phyloP scores from a whole-genome alignment of 1,284 basidiomycete species.

The Puccinia sorghi region DNA sequence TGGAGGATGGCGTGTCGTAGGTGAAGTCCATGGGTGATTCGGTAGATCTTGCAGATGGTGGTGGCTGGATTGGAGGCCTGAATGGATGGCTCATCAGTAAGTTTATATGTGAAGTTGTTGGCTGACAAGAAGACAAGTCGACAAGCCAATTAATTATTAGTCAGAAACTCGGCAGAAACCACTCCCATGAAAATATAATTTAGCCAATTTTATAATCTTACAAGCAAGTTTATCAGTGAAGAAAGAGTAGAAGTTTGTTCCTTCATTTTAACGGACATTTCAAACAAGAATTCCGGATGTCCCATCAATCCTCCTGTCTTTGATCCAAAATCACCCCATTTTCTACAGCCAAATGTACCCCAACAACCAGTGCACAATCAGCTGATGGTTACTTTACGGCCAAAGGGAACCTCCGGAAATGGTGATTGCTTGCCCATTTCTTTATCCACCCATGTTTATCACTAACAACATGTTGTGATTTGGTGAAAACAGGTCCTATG shows the following conservation, averaged over 20 bases:
- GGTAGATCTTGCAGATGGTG: constrained; percentile 18
- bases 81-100: constrained; percentile 23
- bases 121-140: no score
- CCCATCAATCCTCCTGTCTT: background rate
- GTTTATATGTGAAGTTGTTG: background rate
- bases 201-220: no score
- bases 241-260: no score
- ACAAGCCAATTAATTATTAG: background rate
- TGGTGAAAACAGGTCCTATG: background rate
- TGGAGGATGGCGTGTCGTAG: constrained; percentile 30
- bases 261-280: background rate
- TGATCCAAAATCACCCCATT: background rate
- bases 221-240: no score
- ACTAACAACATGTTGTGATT: background rate
- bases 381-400: background rate
- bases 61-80: constrained; percentile 8
- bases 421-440: background rate
- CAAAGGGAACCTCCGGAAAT: background rate
- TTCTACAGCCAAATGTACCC: background rate
- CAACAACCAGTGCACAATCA: background rate
- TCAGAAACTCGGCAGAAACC: background rate
- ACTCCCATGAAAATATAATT: background rate
- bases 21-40: constrained; percentile 42
- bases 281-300: background rate
- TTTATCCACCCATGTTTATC: background rate